A percentile compares a stretch with the other conserved stretches of the same genome.
phyloP scores from a whole-genome alignment of 1,139 yeast genomes.

The Sugiyamaella sp. region DNA sequence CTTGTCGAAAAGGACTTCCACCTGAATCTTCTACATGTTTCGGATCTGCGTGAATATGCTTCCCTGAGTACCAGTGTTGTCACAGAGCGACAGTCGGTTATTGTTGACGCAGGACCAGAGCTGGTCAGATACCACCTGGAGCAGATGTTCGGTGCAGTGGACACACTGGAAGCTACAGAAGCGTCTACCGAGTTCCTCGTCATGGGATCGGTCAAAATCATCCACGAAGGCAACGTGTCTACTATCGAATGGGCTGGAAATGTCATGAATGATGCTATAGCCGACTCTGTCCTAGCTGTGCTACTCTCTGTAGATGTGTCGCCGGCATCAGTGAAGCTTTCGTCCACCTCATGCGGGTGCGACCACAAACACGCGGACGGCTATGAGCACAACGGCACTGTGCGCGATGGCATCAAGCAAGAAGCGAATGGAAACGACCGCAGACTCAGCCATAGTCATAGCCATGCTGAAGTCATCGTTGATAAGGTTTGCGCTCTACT shows the following conservation, averaged over 20 bases:
- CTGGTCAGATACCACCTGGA: slow-evolving; percentile 85
- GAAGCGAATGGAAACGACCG: too few relatives aligned
- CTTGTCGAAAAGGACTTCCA: slow-evolving; percentile 91
- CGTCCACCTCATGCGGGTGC: slow-evolving; percentile 58
- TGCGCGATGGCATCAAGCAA: slow-evolving; percentile 18
- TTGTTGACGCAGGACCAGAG: slow-evolving; percentile 79
- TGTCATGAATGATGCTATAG: slow-evolving; percentile 86
- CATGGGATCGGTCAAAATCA: slow-evolving; percentile 51
- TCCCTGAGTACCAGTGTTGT: slow-evolving; percentile 85
- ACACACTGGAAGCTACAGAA: slow-evolving; percentile 59
- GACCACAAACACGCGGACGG: slow-evolving; percentile 23
- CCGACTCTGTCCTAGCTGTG: slow-evolving; percentile 91
- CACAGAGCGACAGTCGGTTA: slow-evolving; percentile 75
- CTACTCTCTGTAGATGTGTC: slow-evolving; percentile 89
- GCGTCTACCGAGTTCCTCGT: slow-evolving; percentile 48
- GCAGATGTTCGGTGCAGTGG: slow-evolving; percentile 92
- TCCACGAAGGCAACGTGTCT: slow-evolving; percentile 36
- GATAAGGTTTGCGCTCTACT: slow-evolving; percentile 66
- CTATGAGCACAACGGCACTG: slow-evolving; percentile 24
- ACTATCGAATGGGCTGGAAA: slow-evolving; percentile 92
- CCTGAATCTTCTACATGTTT: slow-evolving; percentile 74
- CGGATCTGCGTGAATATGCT: slow-evolving; percentile 86
- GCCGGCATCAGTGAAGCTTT: slow-evolving; percentile 89
- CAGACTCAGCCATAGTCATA: slow-evolving; percentile 15
- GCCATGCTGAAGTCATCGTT: slow-evolving; percentile 54